Conservation (phyloP, 371 early-diverging fungal species). For the Fennellomyces sp. region DNA sequence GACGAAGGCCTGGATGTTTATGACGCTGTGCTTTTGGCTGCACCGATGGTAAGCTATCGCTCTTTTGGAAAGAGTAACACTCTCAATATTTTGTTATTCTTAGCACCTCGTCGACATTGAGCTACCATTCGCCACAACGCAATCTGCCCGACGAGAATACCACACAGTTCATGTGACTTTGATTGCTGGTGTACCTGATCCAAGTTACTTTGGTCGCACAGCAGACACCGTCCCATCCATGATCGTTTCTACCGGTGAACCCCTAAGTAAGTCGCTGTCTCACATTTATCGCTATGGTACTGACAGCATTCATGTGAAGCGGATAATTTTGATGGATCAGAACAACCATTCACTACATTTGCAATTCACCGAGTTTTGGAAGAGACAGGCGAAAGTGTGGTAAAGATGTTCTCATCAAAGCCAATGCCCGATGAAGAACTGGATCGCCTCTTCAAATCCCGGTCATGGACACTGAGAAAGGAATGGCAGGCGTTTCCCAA, state of each 20-base stretch:
- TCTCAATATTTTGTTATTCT: background rate
- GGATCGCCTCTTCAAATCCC: slow-evolving; percentile 44
- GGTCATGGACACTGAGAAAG: slow-evolving; percentile 60
- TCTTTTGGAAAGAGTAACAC: background rate
- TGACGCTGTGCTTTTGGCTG: slow-evolving; percentile 61
- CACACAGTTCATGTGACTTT: slow-evolving; percentile 67
- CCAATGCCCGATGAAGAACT: slow-evolving; percentile 41
- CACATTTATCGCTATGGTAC: background rate
- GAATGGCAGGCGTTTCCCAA: slow-evolving; percentile 74
- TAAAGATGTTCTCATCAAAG: slow-evolving; percentile 60
- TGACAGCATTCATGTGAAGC: slow-evolving; percentile 11
- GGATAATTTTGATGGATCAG: slow-evolving; percentile 27
- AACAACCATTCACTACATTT: slow-evolving; percentile 53
- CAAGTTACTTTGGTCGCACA: slow-evolving; percentile 52
- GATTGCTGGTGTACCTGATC: slow-evolving; percentile 60
- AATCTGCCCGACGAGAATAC: slow-evolving; percentile 34
- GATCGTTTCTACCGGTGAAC: slow-evolving; percentile 56
- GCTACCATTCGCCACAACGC: slow-evolving; percentile 21
- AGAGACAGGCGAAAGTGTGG: slow-evolving; percentile 53
- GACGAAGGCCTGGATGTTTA: slow-evolving; percentile 39
- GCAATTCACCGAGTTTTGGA: slow-evolving; percentile 40
- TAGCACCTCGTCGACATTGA: slow-evolving; percentile 18
- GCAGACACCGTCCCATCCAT: slow-evolving; percentile 46
- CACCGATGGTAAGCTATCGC: slow-evolving; percentile 48
- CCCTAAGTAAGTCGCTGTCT: slow-evolving; percentile 20